phyloP scores from a whole-genome alignment of 1,284 basidiomycete genomes.

The Pulchroboletus neoregius region DNA sequence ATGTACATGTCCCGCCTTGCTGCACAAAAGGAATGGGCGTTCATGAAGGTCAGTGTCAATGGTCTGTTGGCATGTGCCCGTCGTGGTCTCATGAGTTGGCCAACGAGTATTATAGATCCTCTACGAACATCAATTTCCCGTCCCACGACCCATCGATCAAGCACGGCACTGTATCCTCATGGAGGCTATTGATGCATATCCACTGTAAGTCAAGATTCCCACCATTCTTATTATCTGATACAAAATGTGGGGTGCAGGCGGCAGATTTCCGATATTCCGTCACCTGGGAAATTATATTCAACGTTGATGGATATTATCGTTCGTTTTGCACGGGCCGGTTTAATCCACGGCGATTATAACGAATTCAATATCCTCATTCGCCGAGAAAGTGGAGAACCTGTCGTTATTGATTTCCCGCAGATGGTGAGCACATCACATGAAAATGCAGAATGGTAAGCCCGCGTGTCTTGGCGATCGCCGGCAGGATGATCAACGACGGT shows the following conservation, averaged over 20 bases:
- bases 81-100: background rate
- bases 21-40: constrained; percentile 96
- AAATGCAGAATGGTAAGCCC: constrained; percentile 90
- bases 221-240: background rate
- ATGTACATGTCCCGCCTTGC: constrained; percentile 99
- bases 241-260: constrained; percentile 54
- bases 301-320: constrained; percentile 95
- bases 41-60: constrained; percentile 79
- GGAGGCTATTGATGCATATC: constrained; percentile 93
- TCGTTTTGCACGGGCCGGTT: constrained; percentile 85
- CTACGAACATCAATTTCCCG: constrained; percentile 91
- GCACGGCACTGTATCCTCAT: constrained; percentile 93
- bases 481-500: constrained; percentile 12
- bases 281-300: constrained; percentile 89
- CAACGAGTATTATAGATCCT: constrained; percentile 59
- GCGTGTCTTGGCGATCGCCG: constrained; percentile 14
- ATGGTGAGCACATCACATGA: constrained; percentile 98
- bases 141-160: constrained; percentile 92
- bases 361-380: constrained; percentile 98
- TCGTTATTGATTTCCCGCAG: constrained; percentile 99
- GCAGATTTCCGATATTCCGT: constrained; percentile 80
- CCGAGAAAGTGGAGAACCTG: constrained; percentile 75
- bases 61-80: background rate
- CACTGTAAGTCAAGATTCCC: constrained; percentile 58
- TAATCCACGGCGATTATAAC: constrained; percentile 99